Conservation (phyloP, 768 basidiomycete genomes). For the Lactifluus volemus region DNA sequence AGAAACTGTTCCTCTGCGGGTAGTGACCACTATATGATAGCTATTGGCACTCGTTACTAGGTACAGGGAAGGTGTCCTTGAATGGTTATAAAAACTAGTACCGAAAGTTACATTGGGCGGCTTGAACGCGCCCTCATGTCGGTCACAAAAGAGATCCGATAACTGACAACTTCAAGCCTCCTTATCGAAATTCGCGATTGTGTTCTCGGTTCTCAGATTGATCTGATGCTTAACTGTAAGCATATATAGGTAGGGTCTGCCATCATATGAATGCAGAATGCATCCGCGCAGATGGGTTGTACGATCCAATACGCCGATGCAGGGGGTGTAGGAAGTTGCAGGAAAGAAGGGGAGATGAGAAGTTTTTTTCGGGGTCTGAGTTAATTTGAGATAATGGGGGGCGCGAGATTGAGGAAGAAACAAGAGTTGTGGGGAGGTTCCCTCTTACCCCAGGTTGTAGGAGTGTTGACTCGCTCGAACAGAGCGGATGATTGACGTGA, state of each 20-base stretch:
- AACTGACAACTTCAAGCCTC: background rate
- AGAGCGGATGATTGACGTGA: background rate
- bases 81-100: background rate
- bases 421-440: background rate
- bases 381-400: conserved; percentile 2
- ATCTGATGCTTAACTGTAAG: conserved; percentile 7
- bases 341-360: background rate
- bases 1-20: background rate
- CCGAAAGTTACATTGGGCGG: conserved; percentile 1
- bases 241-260: conserved; percentile 7
- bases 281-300: conserved; percentile 10
- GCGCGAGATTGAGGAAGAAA: background rate
- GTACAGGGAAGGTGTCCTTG: background rate
- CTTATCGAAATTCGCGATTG: background rate
- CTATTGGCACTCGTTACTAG: background rate
- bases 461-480: background rate
- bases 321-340: background rate
- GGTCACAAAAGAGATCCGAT: conserved; percentile 2
- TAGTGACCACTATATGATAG: background rate
- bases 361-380: conserved; percentile 13
- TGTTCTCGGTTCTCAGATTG: background rate
- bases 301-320: conserved; percentile 13
- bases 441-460: background rate
- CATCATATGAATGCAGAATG: background rate
- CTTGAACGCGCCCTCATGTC: background rate